Percentiles rank a stretch among this genome's conserved stretches.
Conservation (phyloP, 352 stramenopile species). For the Globisporangium echinulatum region DNA sequence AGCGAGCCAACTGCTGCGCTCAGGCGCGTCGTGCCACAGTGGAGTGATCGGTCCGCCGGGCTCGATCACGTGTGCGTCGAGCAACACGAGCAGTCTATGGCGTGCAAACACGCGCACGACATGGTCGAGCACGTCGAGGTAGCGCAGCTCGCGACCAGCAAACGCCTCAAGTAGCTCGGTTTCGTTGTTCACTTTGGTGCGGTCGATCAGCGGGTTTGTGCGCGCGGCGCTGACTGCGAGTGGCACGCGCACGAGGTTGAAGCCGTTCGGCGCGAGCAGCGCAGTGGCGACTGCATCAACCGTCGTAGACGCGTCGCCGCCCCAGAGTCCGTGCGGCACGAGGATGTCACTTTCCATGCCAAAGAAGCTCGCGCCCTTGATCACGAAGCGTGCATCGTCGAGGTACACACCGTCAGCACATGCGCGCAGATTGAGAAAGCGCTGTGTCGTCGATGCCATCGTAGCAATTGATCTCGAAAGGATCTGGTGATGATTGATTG, state of each 20-base stretch:
- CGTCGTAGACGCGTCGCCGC: conserved; percentile 41
- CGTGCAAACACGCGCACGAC: conserved; percentile 25
- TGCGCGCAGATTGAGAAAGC: conserved; percentile 21
- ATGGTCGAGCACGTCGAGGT: conserved; percentile 51
- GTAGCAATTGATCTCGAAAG: no score
- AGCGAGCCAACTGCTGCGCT: conserved; percentile 15
- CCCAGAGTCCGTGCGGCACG: conserved; percentile 54
- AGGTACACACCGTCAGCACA: conserved; percentile 27
- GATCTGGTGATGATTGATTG: no score
- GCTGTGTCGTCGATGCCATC: no score
- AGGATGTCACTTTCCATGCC: conserved; percentile 58
- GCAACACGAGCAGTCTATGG: conserved; percentile 30
- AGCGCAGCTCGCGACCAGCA: conserved; percentile 23
- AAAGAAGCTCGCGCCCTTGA: conserved; percentile 60
- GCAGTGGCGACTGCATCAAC: conserved; percentile 26
- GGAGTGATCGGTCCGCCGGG: conserved; percentile 26
- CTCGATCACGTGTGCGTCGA: conserved; percentile 45
- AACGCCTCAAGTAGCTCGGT: conserved; percentile 21
- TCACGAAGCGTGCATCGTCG: conserved; percentile 23
- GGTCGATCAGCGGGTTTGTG: conserved; percentile 27
- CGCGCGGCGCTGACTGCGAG: conserved; percentile 37
- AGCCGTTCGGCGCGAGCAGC: conserved; percentile 28
- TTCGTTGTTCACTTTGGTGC: conserved; percentile 42
- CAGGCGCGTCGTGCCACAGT: conserved; percentile 37
- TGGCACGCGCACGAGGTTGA: conserved; percentile 50